Base-by-base conservation (phyloP, 2,329 filamentous ascomycete genomes). In the Penicillium italicum region DNA sequence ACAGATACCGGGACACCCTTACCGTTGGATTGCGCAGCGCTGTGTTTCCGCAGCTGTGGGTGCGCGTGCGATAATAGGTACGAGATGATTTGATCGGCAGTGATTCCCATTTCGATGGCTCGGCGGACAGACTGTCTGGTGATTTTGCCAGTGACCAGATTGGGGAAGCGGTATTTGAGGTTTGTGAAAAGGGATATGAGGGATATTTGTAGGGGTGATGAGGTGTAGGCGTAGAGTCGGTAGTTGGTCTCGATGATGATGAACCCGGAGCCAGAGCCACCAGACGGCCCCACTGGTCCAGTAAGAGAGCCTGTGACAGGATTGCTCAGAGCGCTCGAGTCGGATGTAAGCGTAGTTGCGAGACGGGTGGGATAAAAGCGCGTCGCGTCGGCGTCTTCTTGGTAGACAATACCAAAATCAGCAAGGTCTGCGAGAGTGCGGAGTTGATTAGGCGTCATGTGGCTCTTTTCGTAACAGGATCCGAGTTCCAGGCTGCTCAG, bases 231-330 rank as follows among this genome's bases (percentile, higher is more conserved):
- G 77, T 99, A 99, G 64, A 99, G 78, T 26, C 94, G 89, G 77
- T 97, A 97, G 76, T 99, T 99, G 9, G 94, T 99, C 78, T 99
- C 94, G 63, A 99, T 85, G 67, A 99, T 92, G 69, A 99, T 91
- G 77, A 91, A 94, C 60, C 92, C 92, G 6, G 74, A 71, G 11
- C 71, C 69, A 7, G 71, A 58, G 43, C 70, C 68, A 24, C 62
- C 63, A 48, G 69, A 69, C 47, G 63, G 54, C 43, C 66, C 66
- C 22, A 62, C 59, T 36, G 73, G 70, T 1, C 72, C 69, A 11
- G 69, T 66, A 1, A 85, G 81, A 8, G 87, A 87, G 40, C 87
- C 87, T 30, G 85, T 80, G 62, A 92, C 85, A 9, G 85, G 85
- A 12, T 87, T 83, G 73, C 88, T 87, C 9, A 96, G 80, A 14